Conservation (phyloP, 306 rosid genomes). For the Myrica gale region DNA sequence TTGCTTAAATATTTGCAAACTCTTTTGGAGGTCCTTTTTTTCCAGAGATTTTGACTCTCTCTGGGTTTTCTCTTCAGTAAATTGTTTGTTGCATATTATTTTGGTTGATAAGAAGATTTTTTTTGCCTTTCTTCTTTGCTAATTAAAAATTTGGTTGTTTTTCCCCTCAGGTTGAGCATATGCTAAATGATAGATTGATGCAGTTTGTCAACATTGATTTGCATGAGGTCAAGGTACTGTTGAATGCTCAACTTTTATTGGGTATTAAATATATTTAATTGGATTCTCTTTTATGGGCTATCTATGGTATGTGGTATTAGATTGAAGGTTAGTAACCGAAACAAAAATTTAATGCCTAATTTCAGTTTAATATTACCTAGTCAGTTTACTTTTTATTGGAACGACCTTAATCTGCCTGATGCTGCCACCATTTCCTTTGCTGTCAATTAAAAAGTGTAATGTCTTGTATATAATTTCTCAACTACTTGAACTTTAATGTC, state of each 20-base stretch:
- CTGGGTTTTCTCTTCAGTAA: not conserved
- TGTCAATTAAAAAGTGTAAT: too few species aligned
- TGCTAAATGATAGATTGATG: slow-evolving; percentile 94
- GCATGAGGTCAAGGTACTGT: slow-evolving; percentile 92
- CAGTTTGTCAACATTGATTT: slow-evolving; percentile 94
- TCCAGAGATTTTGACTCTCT: not conserved
- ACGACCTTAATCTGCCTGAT: not conserved
- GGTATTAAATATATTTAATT: slow-evolving; percentile 14
- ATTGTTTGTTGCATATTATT: not conserved
- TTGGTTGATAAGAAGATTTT: slow-evolving; percentile 16
- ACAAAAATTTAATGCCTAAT: not conserved
- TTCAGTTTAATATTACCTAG: slow-evolving; percentile 9
- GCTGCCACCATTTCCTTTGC: not conserved
- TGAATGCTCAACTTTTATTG: not conserved
- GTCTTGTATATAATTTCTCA: too few species aligned
- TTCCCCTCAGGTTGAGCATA: slow-evolving; percentile 81
- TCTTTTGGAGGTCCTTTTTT: not conserved
- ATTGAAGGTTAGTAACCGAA: not conserved
- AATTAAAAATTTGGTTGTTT: slow-evolving; percentile 11
- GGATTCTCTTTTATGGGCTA: not conserved
- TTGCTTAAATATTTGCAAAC: not conserved
- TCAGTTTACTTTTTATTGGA: slow-evolving; percentile 3
- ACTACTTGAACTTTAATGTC: too few species aligned
- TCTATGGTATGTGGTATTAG: not conserved
- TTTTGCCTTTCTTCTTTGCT: slow-evolving; percentile 10